Evolutionary conservation across 2,329 filamentous ascomycete species (phyloP).

Genomic region (Dryadomyces quercivorus): DNA sequence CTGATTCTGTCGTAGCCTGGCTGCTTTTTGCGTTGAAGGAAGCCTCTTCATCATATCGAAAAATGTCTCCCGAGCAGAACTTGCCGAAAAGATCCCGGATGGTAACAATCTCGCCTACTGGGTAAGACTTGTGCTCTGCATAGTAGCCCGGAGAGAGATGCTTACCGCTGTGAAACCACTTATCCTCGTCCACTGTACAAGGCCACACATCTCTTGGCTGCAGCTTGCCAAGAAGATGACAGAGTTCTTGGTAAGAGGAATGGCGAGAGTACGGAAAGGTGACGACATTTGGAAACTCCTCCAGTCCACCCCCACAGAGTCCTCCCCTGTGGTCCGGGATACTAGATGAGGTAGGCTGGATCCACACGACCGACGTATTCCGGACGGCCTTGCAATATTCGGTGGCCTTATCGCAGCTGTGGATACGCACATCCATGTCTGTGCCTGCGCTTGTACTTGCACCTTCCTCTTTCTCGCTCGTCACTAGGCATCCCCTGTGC

Average conservation of each 20-base stretch:
- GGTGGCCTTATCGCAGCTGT: constrained; percentile 71
- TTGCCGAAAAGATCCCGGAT: constrained; percentile 61
- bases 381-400: constrained; percentile 38
- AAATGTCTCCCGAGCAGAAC: constrained; percentile 47
- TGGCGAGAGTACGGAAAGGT: constrained; percentile 80
- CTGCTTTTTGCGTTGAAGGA: not conserved
- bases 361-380: constrained; percentile 50
- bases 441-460: not conserved
- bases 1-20: not conserved
- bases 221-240: constrained; percentile 55
- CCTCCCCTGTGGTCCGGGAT: constrained; percentile 56
- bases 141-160: not conserved
- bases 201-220: constrained; percentile 39
- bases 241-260: constrained; percentile 73
- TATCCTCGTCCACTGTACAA: no score
- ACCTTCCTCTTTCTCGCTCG: constrained; percentile 26
- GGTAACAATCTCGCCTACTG: constrained; percentile 20
- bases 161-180: constrained; percentile 45
- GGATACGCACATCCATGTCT: constrained; percentile 43
- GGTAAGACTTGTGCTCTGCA: not conserved
- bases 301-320: constrained; percentile 34
- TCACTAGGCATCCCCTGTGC: constrained; percentile 61
- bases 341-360: constrained; percentile 65
- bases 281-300: constrained; percentile 26
- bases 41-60: constrained; percentile 45